Evolutionary conservation across 345 rosid species (phyloP), one percentile per base, ranked within the genome.

Genomic region (Aegle marmelos): DNA sequence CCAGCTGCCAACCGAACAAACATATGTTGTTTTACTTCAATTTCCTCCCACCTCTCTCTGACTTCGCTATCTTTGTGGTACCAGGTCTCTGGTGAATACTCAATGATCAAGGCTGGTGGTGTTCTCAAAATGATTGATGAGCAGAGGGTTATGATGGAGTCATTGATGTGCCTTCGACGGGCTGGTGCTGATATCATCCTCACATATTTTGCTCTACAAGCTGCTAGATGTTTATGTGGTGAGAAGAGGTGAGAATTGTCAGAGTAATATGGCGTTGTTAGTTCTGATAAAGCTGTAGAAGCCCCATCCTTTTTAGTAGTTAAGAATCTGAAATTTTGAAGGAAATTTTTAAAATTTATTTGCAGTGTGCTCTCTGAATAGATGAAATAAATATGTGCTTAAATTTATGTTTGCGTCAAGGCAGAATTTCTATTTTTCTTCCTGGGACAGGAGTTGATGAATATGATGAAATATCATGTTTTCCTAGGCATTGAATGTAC

Each of bases 101-200:
- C 98, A 0, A 94, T 96, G 95, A 96, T 96, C 72, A 96, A 94
- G 82, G 97, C 97, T 6, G 97, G 94, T 0, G 95, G 94, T 65
- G 88, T 83, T 80, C 91, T 92, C 36, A 90, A 90, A 69, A 96
- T 96, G 97, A 93, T 94, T 19, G 97, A 96, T 45, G 99, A 94
- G 80, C 94, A 96, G 77, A 89, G 79, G 76, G 97, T 94, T 8
- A 96, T 91, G 99, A 88, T 96, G 97, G 98, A 96, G 74, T 94
- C 99, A 31, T 75, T 96, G 83, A 83, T 82, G 79, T 96, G 98
- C 78, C 84, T 96, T 60, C 88, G 98, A 48, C 88, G 98, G 37
- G 98, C 97, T 74, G 98, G 99, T 62, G 97, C 98, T 0, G 93
- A 94, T 64, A 81, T 94, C 72, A 92, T 94, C 72, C 87, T 94